Percentiles rank a stretch among this genome's conserved stretches.
Evolutionary conservation across 768 basidiomycete species (phyloP).

Genomic region (Leccinum variicolor): DNA sequence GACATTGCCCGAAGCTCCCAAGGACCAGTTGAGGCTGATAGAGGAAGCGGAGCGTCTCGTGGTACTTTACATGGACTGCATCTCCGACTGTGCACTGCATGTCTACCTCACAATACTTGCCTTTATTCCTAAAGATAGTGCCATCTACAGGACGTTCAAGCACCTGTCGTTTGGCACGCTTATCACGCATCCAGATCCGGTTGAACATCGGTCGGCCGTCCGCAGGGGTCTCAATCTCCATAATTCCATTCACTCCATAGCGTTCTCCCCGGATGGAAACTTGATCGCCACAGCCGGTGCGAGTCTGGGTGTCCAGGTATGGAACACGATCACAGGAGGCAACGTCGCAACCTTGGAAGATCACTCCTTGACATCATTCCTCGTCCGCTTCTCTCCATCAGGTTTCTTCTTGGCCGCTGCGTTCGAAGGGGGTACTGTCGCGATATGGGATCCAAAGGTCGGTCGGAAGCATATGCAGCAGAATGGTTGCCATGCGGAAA

Average conservation of each 20-base stretch:
- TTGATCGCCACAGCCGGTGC: conserved; percentile 16
- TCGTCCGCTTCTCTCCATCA: conserved; percentile 20
- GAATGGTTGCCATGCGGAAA: conserved; percentile 6
- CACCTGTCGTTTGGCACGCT: conserved; percentile 4
- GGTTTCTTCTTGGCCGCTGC: conserved; percentile 19
- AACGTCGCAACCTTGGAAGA: conserved; percentile 21
- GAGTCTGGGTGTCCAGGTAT: conserved; percentile 19
- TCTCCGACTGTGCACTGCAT: conserved; percentile 21
- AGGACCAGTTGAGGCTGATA: conserved; percentile 5
- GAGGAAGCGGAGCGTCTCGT: not conserved
- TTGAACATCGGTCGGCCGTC: not conserved
- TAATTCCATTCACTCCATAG: conserved; percentile 11
- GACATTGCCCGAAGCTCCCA: conserved; percentile 6
- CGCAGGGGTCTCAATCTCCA: conserved; percentile 1
- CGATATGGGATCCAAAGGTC: conserved; percentile 19
- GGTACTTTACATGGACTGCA: conserved; percentile 18
- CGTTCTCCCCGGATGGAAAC: conserved; percentile 10
- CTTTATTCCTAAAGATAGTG: not conserved
- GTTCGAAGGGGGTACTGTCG: conserved; percentile 15
- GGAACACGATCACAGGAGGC: conserved; percentile 18
- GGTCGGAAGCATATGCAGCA: conserved; percentile 17
- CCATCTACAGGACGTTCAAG: conserved; percentile 7
- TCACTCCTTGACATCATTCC: not conserved
- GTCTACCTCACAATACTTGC: conserved; percentile 12
- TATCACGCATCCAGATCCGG: not conserved